phyloP scores from a whole-genome alignment of 1,284 basidiomycete genomes.

The Melampsora larici-populina region DNA sequence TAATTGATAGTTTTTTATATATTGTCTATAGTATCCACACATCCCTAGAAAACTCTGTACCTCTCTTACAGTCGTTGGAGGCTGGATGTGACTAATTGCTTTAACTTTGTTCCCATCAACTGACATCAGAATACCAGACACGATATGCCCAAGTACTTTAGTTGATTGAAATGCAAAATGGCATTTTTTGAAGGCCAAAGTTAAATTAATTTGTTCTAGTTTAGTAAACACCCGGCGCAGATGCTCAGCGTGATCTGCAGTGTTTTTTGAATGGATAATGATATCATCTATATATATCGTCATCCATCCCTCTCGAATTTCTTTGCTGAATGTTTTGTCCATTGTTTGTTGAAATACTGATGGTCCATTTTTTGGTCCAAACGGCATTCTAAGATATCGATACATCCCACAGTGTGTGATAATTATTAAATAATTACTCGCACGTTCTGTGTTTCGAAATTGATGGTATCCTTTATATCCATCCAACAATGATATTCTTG shows the following conservation, averaged over 20 bases:
- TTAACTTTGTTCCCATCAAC: no score
- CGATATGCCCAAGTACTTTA: neutral
- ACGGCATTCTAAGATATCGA: neutral
- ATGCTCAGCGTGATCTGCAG: neutral
- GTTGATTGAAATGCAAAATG: neutral
- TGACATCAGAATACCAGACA: neutral
- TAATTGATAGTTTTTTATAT: no score
- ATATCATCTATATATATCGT: no score
- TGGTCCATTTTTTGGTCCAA: neutral
- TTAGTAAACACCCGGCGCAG: neutral
- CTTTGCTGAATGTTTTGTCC: neutral
- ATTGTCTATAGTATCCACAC: no score
- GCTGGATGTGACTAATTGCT: no score
- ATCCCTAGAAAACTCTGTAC: no score
- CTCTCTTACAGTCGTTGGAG: no score
- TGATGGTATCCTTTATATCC: neutral
- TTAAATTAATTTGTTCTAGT: neutral
- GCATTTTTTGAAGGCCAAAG: neutral
- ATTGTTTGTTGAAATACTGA: neutral
- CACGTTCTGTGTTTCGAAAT: neutral
- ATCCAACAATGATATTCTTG: neutral
- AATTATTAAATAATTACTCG: neutral
- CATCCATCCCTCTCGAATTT: no score
- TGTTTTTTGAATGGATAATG: neutral
- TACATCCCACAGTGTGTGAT: neutral